Evolutionary conservation across 345 rosid species (phyloP).

Genomic region (Melaleuca quinquenervia): DNA sequence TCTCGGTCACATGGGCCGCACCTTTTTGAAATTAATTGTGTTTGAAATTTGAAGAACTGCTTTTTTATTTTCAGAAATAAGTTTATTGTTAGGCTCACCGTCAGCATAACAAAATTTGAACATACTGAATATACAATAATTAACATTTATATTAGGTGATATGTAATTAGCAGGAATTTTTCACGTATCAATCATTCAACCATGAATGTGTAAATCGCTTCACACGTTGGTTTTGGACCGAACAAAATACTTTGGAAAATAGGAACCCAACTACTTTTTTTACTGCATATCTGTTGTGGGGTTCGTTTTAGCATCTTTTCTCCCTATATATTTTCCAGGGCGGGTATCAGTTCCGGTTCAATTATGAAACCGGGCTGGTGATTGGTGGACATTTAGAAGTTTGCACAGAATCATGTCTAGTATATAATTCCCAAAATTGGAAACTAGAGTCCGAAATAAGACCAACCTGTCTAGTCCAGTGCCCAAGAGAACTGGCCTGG

Average conservation of each 20-base stretch:
- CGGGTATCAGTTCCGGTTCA: not conserved
- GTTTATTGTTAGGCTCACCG: not conserved
- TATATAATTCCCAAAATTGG: too few relatives aligned
- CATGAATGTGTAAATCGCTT: not conserved
- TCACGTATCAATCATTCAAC: rapidly evolving
- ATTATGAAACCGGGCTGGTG: not conserved
- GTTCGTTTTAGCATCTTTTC: not conserved
- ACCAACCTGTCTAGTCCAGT: too few relatives aligned
- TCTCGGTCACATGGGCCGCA: not conserved
- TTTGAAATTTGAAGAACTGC: not conserved
- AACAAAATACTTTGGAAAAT: not conserved
- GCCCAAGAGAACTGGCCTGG: too few relatives aligned
- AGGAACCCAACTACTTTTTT: not conserved
- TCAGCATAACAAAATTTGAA: not conserved
- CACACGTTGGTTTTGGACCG: not conserved
- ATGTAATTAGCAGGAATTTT: not conserved
- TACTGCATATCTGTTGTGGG: not conserved
- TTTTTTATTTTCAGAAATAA: not conserved
- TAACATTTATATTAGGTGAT: not conserved
- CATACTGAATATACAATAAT: not conserved
- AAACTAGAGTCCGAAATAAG: too few relatives aligned
- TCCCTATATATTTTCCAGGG: not conserved
- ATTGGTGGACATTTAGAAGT: too few relatives aligned
- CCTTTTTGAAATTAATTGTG: not conserved
- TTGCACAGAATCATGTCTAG: too few relatives aligned